A percentile compares a stretch with the other conserved stretches of the same genome.
These are phyloP conservation scores for Boletus pseudopeckii DNA, from an alignment of 768 basidiomycete genomes.

Conservation along the genomic window DNA sequence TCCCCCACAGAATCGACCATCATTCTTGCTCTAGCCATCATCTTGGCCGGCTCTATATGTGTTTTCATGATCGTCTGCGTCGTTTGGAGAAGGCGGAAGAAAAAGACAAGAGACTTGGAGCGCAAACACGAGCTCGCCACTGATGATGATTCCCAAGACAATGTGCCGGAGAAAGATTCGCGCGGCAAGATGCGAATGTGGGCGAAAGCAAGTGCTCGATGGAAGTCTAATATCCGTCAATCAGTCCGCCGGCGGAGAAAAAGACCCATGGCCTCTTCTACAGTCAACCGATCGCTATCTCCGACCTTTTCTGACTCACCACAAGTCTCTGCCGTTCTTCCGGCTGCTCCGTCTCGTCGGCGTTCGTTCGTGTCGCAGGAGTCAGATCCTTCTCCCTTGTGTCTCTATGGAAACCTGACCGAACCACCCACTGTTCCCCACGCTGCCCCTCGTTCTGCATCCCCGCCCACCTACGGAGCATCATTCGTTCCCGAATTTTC, in stretches of 20 bases:
- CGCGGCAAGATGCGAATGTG: constrained; percentile 57
- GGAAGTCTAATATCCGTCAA: constrained; percentile 61
- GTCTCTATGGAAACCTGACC: background rate
- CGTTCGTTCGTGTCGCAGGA: constrained; percentile 25
- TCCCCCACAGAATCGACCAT: constrained; percentile 39
- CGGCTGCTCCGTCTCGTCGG: constrained; percentile 23
- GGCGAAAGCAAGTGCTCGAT: constrained; percentile 63
- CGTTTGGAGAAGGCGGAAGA: constrained; percentile 49
- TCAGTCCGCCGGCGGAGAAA: constrained; percentile 56
- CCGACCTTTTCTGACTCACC: constrained; percentile 13
- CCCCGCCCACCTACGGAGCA: constrained; percentile 46
- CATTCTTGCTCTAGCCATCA: constrained; percentile 57
- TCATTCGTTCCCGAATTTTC: constrained; percentile 21
- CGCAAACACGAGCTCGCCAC: constrained; percentile 34
- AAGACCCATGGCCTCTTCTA: constrained; percentile 1
- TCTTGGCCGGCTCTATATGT: constrained; percentile 59
- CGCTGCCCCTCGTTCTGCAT: constrained; percentile 24
- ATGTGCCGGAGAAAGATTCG: constrained; percentile 42
- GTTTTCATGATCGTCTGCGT: constrained; percentile 59
- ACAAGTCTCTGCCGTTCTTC: constrained; percentile 1
- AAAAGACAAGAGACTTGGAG: constrained; percentile 49
- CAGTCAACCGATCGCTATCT: constrained; percentile 15
- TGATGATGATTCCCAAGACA: constrained; percentile 30
- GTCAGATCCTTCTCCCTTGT: constrained; percentile 1
- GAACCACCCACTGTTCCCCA: constrained; percentile 1